phyloP scores from a whole-genome alignment of 768 basidiomycete genomes.

The Inosperma sp. region DNA sequence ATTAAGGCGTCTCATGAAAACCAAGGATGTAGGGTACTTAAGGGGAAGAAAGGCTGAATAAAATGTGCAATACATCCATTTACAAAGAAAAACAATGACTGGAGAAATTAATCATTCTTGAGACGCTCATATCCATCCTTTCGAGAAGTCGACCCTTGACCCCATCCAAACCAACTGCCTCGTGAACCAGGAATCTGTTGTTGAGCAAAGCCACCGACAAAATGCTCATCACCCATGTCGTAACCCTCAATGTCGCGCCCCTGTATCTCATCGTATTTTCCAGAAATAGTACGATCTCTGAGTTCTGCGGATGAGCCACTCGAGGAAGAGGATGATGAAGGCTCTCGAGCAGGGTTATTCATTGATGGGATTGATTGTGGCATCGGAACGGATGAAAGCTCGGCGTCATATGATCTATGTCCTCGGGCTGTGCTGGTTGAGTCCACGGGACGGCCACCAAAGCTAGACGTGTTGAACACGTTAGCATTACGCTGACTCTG shows the following conservation, averaged over 20 bases:
- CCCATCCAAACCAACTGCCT: conserved; percentile 53
- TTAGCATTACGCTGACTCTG: conserved; percentile 14
- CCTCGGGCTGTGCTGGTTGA: conserved; percentile 24
- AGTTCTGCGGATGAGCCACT: conserved; percentile 20
- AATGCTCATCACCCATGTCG: conserved; percentile 42
- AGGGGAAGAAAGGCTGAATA: neutral
- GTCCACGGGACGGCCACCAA: conserved; percentile 16
- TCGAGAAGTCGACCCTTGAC: conserved; percentile 29
- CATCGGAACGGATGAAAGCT: conserved; percentile 37
- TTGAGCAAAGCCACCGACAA: conserved; percentile 22
- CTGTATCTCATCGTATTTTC: conserved; percentile 64
- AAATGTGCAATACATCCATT: neutral
- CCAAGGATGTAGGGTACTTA: too few species aligned
- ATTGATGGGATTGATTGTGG: conserved; percentile 40
- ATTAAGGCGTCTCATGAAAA: too few species aligned
- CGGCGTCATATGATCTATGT: conserved; percentile 52
- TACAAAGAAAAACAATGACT: neutral
- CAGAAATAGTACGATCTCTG: conserved; percentile 44
- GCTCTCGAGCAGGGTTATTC: conserved; percentile 21
- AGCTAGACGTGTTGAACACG: conserved; percentile 22
- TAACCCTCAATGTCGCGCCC: conserved; percentile 68
- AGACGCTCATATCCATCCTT: conserved; percentile 46
- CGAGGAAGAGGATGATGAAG: conserved; percentile 19
- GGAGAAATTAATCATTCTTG: conserved; percentile 41
- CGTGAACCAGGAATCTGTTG: conserved; percentile 24